Base-by-base conservation (phyloP, 2,329 filamentous ascomycete species). In the Ascochyta koolunga region DNA sequence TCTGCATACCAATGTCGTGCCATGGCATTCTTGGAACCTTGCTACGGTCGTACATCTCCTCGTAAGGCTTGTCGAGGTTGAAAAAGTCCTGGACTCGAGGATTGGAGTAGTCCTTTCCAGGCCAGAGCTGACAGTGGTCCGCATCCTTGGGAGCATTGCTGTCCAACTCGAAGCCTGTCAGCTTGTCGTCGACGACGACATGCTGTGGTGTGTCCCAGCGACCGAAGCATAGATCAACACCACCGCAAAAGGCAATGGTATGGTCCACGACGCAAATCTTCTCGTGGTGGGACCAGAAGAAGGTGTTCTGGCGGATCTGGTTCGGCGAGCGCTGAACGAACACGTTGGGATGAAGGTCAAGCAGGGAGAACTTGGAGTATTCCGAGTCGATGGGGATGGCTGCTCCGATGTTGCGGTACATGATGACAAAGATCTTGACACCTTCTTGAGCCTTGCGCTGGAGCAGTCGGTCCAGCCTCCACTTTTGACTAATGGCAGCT, bases 211-310 rank as follows among this genome's bases (percentile, higher is more conserved):
- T 96, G 72, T 98, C 95, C 95, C 95, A 99, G 65, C 95, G 86
- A 40, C 95, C 95, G 73, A 98, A 97, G 76, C 95, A 99, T 19
- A 99, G 81, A 78, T 99, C 95, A 58, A 99, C 91, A 31, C 95
- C 95, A 56, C 95, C 95, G 42, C 96, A 88, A 73, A 99, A 98
- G 10, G 93, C 95, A 43, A 98, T 87, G 48, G 93, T 95, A 69
- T 98, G 95, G 71, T 99, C 95, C 16, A 99, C 90, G 35, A 99
- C 87, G 68, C 92, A 93, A n/a, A 99, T 84, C 77, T 99, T 99
- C 74, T 99, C 95, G 76, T 99, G 95, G 71, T 99, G 95, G 1
- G 95, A 95, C 82, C 96, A 99, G 80, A 99, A 99, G 79, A 99
- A 99, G 39, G 96, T 96, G 68, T 98, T 98, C 77, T 99, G 96